Evolutionary conservation across 768 basidiomycete species (phyloP).

Genomic region (Russula ochroleuca): DNA sequence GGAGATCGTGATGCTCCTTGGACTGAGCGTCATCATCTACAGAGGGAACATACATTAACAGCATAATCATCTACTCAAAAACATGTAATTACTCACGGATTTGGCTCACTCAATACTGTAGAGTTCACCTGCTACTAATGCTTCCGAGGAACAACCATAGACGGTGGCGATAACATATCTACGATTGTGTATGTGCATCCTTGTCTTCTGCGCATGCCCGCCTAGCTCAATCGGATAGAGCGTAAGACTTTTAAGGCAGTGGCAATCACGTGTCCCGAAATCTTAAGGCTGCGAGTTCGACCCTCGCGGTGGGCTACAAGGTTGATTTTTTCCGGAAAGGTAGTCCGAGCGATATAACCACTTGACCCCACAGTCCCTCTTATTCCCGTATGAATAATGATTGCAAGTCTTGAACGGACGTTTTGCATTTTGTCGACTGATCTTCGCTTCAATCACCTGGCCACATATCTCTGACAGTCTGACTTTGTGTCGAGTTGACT

Average conservation of each 20-base stretch:
- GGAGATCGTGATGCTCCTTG: background rate
- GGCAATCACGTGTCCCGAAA: slow-evolving; percentile 28
- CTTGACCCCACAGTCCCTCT: too few species aligned
- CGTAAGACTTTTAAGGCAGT: slow-evolving; percentile 49
- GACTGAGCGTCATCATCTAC: background rate
- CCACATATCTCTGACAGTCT: too few species aligned
- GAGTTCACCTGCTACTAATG: too few species aligned
- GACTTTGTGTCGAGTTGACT: background rate
- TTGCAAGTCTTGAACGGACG: too few species aligned
- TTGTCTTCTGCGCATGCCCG: slow-evolving; percentile 34
- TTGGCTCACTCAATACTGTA: background rate
- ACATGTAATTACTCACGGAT: background rate
- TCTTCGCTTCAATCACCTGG: too few species aligned
- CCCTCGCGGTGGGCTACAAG: slow-evolving; percentile 55
- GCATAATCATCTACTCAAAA: slow-evolving; percentile 1
- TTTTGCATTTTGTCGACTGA: too few species aligned
- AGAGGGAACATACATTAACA: background rate
- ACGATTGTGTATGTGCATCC: background rate
- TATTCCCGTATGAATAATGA: too few species aligned
- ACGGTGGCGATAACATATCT: too few species aligned
- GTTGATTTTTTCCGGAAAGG: background rate
- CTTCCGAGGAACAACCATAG: too few species aligned
- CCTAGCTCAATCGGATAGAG: slow-evolving; percentile 60
- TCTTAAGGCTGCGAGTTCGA: slow-evolving; percentile 63
- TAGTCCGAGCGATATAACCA: too few species aligned